A percentile compares a stretch with the other conserved stretches of the same genome.
These are phyloP conservation scores for Talaromyces wortmannii DNA, from an alignment of 495 filamentous ascomycete species.

Conservation along the genomic window DNA sequence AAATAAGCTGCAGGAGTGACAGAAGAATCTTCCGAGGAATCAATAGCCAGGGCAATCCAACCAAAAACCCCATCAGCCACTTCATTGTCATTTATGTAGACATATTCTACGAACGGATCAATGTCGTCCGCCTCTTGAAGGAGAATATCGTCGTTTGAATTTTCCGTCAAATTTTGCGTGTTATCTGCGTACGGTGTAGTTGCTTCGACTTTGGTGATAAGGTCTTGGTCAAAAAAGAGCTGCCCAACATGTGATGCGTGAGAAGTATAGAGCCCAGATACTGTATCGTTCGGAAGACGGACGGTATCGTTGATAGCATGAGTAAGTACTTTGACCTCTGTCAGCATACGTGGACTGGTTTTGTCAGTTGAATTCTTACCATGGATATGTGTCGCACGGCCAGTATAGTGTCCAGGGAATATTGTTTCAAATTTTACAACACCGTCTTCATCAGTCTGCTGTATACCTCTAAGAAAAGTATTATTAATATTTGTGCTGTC, in stretches of 20 bases:
- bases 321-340: conserved; percentile 19
- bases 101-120: conserved; percentile 53
- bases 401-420: conserved; percentile 51
- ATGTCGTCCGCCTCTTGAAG: conserved; percentile 39
- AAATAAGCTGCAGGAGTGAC: conserved; percentile 25
- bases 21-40: conserved; percentile 14
- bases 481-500: conserved; percentile 28
- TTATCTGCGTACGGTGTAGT: conserved; percentile 49
- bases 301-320: conserved; percentile 27
- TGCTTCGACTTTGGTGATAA: conserved; percentile 39
- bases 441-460: conserved; percentile 40
- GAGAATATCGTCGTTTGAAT: conserved; percentile 45
- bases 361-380: conserved; percentile 10
- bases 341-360: neutral
- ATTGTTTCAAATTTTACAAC: conserved; percentile 42
- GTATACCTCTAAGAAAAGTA: conserved; percentile 46
- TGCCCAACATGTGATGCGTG: conserved; percentile 49
- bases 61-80: conserved; percentile 44
- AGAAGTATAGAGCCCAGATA: conserved; percentile 21
- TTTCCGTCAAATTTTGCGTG: conserved; percentile 38
- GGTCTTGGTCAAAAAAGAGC: conserved; percentile 53
- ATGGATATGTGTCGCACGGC: conserved; percentile 28
- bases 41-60: conserved; percentile 29
- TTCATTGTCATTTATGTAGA: conserved; percentile 35
- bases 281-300: conserved; percentile 21